Percentiles rank a stretch among this genome's conserved stretches.
Evolutionary conservation across 2,329 filamentous ascomycete species (phyloP).

Genomic region (Arthrobotrys conoides): DNA sequence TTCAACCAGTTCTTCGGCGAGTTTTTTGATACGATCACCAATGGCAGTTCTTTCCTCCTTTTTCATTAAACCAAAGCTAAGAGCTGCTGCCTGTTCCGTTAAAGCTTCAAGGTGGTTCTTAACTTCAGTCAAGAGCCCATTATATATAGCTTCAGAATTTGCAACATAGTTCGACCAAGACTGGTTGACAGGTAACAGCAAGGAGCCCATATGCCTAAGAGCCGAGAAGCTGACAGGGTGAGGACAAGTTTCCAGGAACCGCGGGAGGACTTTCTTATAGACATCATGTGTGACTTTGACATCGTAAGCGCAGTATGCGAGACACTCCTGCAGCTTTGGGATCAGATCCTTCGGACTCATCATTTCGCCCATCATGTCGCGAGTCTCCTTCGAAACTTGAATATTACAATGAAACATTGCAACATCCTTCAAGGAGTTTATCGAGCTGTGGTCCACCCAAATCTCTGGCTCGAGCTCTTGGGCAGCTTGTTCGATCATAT

Average conservation of each 20-base stretch:
- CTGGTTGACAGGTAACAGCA: slow-evolving; percentile 89
- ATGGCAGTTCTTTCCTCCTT: slow-evolving; percentile 3
- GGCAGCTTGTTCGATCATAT: slow-evolving; percentile 77
- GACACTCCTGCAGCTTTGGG: slow-evolving; percentile 80
- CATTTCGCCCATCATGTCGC: slow-evolving; percentile 88
- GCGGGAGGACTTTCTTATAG: slow-evolving; percentile 93
- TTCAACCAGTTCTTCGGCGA: slow-evolving; percentile 7
- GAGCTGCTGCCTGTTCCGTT: slow-evolving; percentile 78
- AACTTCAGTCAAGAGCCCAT: slow-evolving; percentile 81
- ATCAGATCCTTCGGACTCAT: slow-evolving; percentile 73
- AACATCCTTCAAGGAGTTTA: slow-evolving; percentile 95
- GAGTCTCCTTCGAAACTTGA: slow-evolving; percentile 87
- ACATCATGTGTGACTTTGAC: slow-evolving; percentile 92
- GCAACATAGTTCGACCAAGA: slow-evolving; percentile 88
- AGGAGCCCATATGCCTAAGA: slow-evolving; percentile 89
- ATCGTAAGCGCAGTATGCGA: slow-evolving; percentile 96
- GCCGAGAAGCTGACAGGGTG: slow-evolving; percentile 98
- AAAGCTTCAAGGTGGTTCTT: slow-evolving; percentile 80
- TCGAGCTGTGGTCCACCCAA: slow-evolving; percentile 93
- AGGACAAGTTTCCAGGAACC: slow-evolving; percentile 89
- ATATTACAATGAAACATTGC: slow-evolving; percentile 96
- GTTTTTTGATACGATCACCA: background rate
- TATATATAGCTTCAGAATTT: slow-evolving; percentile 88
- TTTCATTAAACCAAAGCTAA: slow-evolving; percentile 23
- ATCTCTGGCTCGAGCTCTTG: slow-evolving; percentile 91